Base-by-base conservation (phyloP, 73 alveolate genomes). In the Symbiodinium natans region DNA sequence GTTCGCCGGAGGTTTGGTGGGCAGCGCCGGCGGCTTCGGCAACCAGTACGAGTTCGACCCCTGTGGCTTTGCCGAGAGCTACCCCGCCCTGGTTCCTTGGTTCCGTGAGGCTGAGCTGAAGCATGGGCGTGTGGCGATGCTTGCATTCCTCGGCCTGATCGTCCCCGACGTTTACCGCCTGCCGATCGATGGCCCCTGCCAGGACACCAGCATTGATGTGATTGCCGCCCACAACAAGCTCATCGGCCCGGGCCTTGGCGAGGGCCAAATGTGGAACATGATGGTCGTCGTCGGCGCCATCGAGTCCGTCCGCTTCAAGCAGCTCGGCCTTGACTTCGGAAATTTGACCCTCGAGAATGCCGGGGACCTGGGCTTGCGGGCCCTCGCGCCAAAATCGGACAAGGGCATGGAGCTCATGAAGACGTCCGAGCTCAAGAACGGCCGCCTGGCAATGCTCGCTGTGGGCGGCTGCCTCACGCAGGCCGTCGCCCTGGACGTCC, bases 1-100 rank as follows among this genome's bases (percentile, higher is more conserved):
- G 68, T 52, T 52, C 68, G 68, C 68, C 13, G 68, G 68, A 17
- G 68, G 68, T 27, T 27, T 52, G 68, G 68, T 52, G 68, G 68
- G 68, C 68, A 52, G 68, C 68, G 68, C 68, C 21, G 68, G 68
- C 68, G 68, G 68, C 46, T 82, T 82, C 42, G 73, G 96, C 54
- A n/a, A n/a, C n/a, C 98, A 97, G 89, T 93, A 82, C 99, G 83
- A 88, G 96, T 93, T 82, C 75, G 99, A 93, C 98, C 99, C 99
- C 33, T 46, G 41, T 42, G 98, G 98, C 88, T 73, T 93, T 54
- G 98, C 96, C 31, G 71, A 41, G 86, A 29, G 52, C 36, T 88
- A 48, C 98, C 99, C 99, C 52, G 98, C 68, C 98, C 75, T 41
- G 86, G 90, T 93, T 42, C 83, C 83, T n/a, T 93, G 99, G 99